A percentile compares a stretch with the other conserved stretches of the same genome.
Evolutionary conservation across 495 filamentous ascomycete genomes (phyloP).

Genomic region (Daldinia bambusicola): DNA sequence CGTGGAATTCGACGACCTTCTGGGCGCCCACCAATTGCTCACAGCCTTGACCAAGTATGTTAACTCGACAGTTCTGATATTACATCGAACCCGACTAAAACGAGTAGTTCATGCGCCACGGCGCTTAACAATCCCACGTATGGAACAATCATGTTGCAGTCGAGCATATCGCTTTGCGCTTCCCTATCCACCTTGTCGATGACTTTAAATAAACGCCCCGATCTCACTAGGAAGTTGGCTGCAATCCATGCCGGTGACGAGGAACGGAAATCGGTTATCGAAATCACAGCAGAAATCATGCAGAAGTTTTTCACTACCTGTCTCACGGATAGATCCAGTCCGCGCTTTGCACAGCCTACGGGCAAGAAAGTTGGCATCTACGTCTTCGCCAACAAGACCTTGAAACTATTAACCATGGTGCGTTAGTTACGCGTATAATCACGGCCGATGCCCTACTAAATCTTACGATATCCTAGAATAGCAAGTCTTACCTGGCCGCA

Average conservation of each 20-base stretch:
- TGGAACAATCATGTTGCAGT: slow-evolving; percentile 80
- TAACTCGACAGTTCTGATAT: background rate
- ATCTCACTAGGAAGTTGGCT: slow-evolving; percentile 69
- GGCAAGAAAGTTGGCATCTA: slow-evolving; percentile 91
- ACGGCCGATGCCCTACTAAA: slow-evolving; percentile 17
- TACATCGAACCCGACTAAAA: slow-evolving; percentile 18
- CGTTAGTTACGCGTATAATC: slow-evolving; percentile 8
- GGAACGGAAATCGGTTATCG: slow-evolving; percentile 76
- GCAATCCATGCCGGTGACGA: slow-evolving; percentile 61
- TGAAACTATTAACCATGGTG: slow-evolving; percentile 89
- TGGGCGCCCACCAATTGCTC: slow-evolving; percentile 78
- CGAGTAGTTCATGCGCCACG: slow-evolving; percentile 74
- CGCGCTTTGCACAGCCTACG: slow-evolving; percentile 68
- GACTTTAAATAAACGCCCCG: slow-evolving; percentile 77
- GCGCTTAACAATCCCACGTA: slow-evolving; percentile 81
- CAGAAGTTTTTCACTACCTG: slow-evolving; percentile 92
- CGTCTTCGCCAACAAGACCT: slow-evolving; percentile 86
- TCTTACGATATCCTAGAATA: slow-evolving; percentile 54
- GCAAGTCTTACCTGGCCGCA: slow-evolving; percentile 73
- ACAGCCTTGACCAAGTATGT: slow-evolving; percentile 77
- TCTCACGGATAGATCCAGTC: slow-evolving; percentile 79
- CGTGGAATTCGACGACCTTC: slow-evolving; percentile 75
- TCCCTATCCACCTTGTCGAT: slow-evolving; percentile 83
- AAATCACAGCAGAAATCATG: slow-evolving; percentile 85
- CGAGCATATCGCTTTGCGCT: slow-evolving; percentile 78